These are phyloP conservation scores for Penicillium arizonense DNA, from an alignment of 495 filamentous ascomycete genomes.

Conservation along the genomic window DNA sequence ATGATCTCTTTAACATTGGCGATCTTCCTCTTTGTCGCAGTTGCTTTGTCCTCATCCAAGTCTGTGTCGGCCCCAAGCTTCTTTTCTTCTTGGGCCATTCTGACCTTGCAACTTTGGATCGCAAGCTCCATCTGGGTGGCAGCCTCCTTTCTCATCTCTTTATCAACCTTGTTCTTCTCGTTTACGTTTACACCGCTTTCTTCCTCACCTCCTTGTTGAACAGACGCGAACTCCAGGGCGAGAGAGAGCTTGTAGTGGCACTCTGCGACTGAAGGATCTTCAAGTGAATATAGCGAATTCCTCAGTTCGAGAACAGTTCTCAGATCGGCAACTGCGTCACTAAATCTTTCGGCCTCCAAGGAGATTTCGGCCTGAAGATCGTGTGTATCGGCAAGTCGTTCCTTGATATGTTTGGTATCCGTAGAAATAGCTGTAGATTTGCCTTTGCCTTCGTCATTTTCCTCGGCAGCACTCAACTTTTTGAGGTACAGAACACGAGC, in stretches of 20 bases:
- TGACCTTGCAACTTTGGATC: conserved; percentile 72
- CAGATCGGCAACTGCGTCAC: conserved; percentile 76
- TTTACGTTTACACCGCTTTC: conserved; percentile 19
- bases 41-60: conserved; percentile 42
- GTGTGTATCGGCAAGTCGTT: conserved; percentile 85
- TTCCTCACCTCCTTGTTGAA: conserved; percentile 57
- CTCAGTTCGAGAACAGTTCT: conserved; percentile 73
- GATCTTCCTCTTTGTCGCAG: conserved; percentile 63
- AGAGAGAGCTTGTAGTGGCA: conserved; percentile 95
- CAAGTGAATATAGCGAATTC: conserved; percentile 68
- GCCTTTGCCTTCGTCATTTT: conserved; percentile 36
- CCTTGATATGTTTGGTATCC: conserved; percentile 63
- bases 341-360: conserved; percentile 88
- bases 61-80: conserved; percentile 57
- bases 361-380: conserved; percentile 92
- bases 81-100: conserved; percentile 72
- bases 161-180: conserved; percentile 52
- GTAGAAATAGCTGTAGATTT: conserved; percentile 52
- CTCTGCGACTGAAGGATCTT: conserved; percentile 84
- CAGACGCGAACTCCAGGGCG: conserved; percentile 87
- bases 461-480: conserved; percentile 54
- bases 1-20: conserved; percentile 84
- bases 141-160: conserved; percentile 71
- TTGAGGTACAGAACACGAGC: conserved; percentile 76
- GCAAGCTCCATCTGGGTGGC: conserved; percentile 76